Conservation (phyloP, 1,284 basidiomycete species). For the Sporisorium scitamineum region DNA sequence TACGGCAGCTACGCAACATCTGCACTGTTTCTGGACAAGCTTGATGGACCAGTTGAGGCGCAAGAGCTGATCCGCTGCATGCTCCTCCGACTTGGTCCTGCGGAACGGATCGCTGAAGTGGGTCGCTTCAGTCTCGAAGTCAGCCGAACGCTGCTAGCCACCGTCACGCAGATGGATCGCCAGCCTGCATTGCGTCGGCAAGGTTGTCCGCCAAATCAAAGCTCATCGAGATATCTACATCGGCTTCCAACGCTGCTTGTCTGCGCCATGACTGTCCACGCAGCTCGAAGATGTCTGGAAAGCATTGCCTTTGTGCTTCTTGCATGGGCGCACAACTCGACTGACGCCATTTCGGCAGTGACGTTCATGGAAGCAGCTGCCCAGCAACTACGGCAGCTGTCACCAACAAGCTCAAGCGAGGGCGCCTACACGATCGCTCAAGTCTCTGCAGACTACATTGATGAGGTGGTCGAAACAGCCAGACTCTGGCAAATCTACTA, state of each 20-base stretch:
- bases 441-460: conserved; percentile 21
- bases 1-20: conserved; percentile 13
- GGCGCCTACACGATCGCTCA: conserved; percentile 6
- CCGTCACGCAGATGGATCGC: conserved; percentile 16
- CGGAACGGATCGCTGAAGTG: neutral
- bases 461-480: conserved; percentile 26
- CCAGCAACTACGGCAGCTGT: conserved; percentile 2
- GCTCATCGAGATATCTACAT: conserved; percentile 9
- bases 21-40: conserved; percentile 7
- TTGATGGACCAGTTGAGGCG: conserved; percentile 9
- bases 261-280: conserved; percentile 24
- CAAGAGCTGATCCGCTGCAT: conserved; percentile 6
- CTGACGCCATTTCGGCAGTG: neutral
- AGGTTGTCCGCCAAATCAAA: neutral
- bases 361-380: conserved; percentile 26
- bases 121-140: conserved; percentile 5
- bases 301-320: conserved; percentile 22
- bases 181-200: conserved; percentile 14
- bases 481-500: conserved; percentile 29
- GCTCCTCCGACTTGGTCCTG: neutral
- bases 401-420: neutral
- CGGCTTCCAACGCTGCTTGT: conserved; percentile 19
- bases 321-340: conserved; percentile 8
- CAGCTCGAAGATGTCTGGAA: conserved; percentile 17
- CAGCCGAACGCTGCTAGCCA: conserved; percentile 13